Conservation (phyloP, 441 rosid genomes). For the Codiaeum variegatum region DNA sequence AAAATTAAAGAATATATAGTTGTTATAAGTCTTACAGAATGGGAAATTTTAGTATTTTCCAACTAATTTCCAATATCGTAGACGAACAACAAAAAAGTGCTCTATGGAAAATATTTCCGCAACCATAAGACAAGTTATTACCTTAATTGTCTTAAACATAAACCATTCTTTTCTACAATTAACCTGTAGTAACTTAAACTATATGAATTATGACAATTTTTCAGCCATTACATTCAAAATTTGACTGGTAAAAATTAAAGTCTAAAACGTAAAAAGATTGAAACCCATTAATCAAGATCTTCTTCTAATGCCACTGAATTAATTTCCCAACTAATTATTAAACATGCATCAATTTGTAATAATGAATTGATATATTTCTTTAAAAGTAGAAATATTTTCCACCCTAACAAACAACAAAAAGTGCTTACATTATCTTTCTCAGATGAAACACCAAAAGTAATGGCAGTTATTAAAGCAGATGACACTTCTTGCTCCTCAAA, state of each 20-base stretch:
- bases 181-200: not conserved
- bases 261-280: not conserved
- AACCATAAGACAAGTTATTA: too few relatives aligned
- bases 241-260: not conserved
- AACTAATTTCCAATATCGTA: too few relatives aligned
- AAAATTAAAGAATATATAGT: too few relatives aligned
- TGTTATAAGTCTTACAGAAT: too few relatives aligned
- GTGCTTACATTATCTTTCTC: constrained; percentile 54
- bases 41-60: too few relatives aligned
- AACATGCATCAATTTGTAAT: not conserved
- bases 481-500: constrained; percentile 48
- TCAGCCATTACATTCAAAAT: not conserved
- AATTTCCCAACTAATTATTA: not conserved
- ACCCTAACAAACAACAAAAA: too few relatives aligned
- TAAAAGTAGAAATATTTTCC: not conserved
- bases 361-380: not conserved
- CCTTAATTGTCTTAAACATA: constrained; percentile 3
- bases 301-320: not conserved
- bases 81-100: too few relatives aligned
- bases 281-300: not conserved
- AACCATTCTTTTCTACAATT: not conserved
- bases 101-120: too few relatives aligned
- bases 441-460: constrained; percentile 52
- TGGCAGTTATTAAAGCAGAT: constrained; percentile 39
- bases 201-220: not conserved